Percentiles rank a stretch among this genome's conserved stretches.
Evolutionary conservation across 1,139 yeast species (phyloP).

Genomic region (Casaregolazyma suthepensis): DNA sequence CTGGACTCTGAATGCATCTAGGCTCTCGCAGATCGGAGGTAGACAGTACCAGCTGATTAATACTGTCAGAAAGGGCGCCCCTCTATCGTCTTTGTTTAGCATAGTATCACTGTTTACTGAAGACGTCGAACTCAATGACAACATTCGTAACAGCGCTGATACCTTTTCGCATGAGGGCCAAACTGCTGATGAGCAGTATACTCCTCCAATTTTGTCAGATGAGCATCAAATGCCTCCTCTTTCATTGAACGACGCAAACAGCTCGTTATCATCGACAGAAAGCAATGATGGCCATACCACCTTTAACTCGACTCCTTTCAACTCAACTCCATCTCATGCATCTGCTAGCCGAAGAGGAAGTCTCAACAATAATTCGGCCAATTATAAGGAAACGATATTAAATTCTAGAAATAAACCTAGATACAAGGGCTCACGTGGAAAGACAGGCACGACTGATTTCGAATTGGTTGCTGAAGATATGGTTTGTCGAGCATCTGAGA

Average conservation of each 20-base stretch:
- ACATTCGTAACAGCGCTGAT: constrained; percentile 10
- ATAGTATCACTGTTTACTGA: constrained; percentile 67
- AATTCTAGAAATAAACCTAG: background rate
- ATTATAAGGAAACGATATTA: background rate
- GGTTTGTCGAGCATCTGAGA: constrained; percentile 54
- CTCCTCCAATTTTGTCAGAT: background rate
- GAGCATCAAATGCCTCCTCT: constrained; percentile 6
- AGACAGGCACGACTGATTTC: constrained; percentile 15
- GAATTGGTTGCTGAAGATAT: constrained; percentile 39
- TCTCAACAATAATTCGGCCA: background rate
- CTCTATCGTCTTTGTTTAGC: constrained; percentile 75
- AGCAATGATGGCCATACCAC: constrained; percentile 1
- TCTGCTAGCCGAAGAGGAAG: background rate
- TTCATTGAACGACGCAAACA: constrained; percentile 6
- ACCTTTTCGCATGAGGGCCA: background rate
- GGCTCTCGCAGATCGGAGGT: constrained; percentile 1
- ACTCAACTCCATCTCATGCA: background rate
- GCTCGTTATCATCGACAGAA: background rate
- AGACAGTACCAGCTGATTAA: constrained; percentile 70
- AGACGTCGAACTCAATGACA: constrained; percentile 24
- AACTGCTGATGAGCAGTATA: background rate
- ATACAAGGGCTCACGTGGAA: background rate
- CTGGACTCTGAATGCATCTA: constrained; percentile 37
- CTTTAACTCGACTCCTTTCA: background rate
- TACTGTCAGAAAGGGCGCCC: constrained; percentile 78